Base-by-base conservation (phyloP, 192 early-diverging fungal genomes). In the Lobosporangium transversale region DNA sequence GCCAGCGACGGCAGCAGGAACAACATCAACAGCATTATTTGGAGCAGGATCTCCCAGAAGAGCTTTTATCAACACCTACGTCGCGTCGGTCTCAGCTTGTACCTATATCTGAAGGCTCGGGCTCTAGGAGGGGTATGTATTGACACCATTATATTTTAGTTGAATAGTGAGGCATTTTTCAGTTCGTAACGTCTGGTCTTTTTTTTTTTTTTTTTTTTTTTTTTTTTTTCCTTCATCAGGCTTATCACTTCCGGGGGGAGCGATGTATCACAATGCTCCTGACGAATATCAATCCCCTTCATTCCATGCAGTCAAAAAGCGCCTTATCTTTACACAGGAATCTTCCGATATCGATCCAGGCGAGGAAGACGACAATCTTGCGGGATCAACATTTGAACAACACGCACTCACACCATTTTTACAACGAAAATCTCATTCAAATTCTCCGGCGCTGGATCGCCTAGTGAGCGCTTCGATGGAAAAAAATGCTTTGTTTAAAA, bases 241-340 rank as follows among this genome's bases (percentile, higher is more conserved):
- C 6, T 42, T 37, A 4, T 48, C 33, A 36, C 17, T 62, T 31
- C 37, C 58, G 1, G 18, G 31, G 6, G 26, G 33, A 3, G 29
- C 2, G 1, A 26, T 51, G 15, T 51, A 62, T 30, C 35, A 51
- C 24, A 42, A 62, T 18, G 52, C 18, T n/a, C n/a, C 45, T 11
- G 69, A 71, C 11, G 68, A 62, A 27, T 70, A 62, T 50, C 69
- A 55, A 21, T 71, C 69, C 10, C 69, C 69, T 0, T 71, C 69
- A 1, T 71, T 71, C 35, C 69, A 63, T 29, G 52, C 52, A 3
- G 60, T 71, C 23, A 71, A 63, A 15, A 62, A 63, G 29, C 52
- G 54, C 0, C 58, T 71, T 23, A 27, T 63, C 12, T 71, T 71
- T 31, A 71, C 69, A 20, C 53, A 70, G 18, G 59, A 70, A 6